Evolutionary conservation across 768 basidiomycete species (phyloP), one percentile per base, ranked within the genome.

Genomic region (Pisolithus albus): DNA sequence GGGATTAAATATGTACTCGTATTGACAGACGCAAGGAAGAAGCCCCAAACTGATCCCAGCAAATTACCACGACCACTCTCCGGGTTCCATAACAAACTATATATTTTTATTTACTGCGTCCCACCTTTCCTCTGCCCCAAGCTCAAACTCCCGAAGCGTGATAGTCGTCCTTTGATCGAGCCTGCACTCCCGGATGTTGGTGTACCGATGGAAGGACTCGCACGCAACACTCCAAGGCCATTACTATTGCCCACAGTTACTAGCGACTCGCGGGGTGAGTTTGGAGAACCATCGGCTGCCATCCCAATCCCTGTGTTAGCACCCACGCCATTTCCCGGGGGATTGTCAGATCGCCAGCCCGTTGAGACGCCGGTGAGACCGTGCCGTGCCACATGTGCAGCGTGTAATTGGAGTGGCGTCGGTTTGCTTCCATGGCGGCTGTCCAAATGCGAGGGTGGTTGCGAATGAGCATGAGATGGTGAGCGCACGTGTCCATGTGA

Each of bases 341-440:
- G 24, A 24, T 56, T 70, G 41, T 88, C 88, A 34, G 58, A 63
- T 4, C 80, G 81, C 36, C 86, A 88, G 7, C 85, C 85, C 1
- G 86, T 88, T 24, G 88, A 78, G 5, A 92, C 83, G 1, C 85
- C 88, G 42, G 82, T 84, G 66, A 92, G 85, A 9, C 90, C 90
- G 61, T 92, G 87, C 24, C 86, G 78, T 16, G 89, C 81, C 6
- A 92, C 75, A 56, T 91, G 84, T 5, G 88, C 90, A 0, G 92
- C 75, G 55, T 90, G 86, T 16, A 85, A 76, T 57, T 91, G 88
- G 18, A 92, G 71, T 2, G 86, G 86, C 0, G 90, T 90, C 58
- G 83, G 83, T 56, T 83, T 83, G 49, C 67, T 57, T 24, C 72
- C 60, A 5, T 53, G 51, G 11, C 43, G 19, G 23, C 42, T 8